A percentile compares a stretch with the other conserved stretches of the same genome.
phyloP scores from a whole-genome alignment of 2,329 filamentous ascomycete species.

The Pseudophaeomoniella oleicola region DNA sequence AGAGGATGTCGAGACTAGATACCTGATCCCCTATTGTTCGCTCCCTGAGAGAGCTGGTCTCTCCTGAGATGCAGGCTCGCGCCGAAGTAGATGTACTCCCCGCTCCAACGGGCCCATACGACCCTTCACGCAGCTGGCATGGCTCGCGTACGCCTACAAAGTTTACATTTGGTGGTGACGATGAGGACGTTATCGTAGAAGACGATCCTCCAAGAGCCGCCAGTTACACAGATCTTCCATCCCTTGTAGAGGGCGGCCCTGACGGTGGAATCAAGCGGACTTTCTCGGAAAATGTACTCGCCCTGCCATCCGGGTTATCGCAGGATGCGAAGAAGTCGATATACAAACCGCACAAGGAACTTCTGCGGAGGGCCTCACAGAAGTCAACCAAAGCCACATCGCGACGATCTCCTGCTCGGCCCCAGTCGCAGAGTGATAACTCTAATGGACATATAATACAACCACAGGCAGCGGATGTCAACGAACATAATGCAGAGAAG shows the following conservation, averaged over 20 bases:
- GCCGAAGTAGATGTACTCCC: not conserved
- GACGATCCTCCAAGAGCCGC: conserved; percentile 35
- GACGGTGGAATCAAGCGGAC: conserved; percentile 31
- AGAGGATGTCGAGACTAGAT: no score
- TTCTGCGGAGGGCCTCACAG: conserved; percentile 11
- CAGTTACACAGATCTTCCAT: conserved; percentile 42
- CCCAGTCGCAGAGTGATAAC: not conserved
- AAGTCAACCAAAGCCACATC: conserved; percentile 10
- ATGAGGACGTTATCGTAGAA: not conserved
- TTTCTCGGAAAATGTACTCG: conserved; percentile 33
- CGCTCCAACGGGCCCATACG: not conserved
- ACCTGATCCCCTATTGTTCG: no score
- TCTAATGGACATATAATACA: not conserved
- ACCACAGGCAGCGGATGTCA: not conserved
- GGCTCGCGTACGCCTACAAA: not conserved
- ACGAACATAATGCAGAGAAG: not conserved
- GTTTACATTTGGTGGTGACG: not conserved
- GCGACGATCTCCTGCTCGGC: not conserved
- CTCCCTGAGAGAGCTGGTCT: conserved; percentile 23
- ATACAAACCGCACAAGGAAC: conserved; percentile 9
- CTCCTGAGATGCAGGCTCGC: conserved; percentile 11
- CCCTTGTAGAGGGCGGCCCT: conserved; percentile 17
- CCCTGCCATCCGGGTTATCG: conserved; percentile 18
- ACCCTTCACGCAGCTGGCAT: not conserved
- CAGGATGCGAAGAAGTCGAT: conserved; percentile 7